These are phyloP conservation scores for Xylariaceae sp. DNA, from an alignment of 2,329 filamentous ascomycete genomes.

Conservation along the genomic window DNA sequence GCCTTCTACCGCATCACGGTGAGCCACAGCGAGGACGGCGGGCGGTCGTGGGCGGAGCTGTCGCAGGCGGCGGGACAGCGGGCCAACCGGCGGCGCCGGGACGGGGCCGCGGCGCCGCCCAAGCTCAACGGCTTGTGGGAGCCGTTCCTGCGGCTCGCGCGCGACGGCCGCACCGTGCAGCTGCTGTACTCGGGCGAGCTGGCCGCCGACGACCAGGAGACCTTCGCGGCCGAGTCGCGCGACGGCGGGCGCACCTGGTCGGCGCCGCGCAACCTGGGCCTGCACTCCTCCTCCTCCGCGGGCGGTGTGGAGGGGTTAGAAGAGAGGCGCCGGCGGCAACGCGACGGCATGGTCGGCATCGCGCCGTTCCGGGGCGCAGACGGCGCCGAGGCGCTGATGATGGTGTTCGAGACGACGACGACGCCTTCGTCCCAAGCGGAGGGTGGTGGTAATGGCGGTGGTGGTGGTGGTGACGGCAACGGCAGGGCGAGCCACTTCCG, in stretches of 20 bases:
- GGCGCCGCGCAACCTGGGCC: background rate
- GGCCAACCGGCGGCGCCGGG: too few species aligned
- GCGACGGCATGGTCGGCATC: constrained; percentile 1
- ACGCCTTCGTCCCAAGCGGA: too few species aligned
- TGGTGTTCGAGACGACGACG: constrained; percentile 1
- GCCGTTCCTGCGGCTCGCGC: constrained; percentile 33
- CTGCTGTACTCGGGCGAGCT: constrained; percentile 38
- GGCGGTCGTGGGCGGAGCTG: constrained; percentile 28
- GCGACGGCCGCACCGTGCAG: constrained; percentile 32
- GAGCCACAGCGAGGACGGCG: constrained; percentile 33
- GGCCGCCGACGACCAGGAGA: constrained; percentile 31
- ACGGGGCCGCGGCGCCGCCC: constrained; percentile 4
- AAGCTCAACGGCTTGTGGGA: constrained; percentile 35
- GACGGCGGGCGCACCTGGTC: constrained; percentile 29
- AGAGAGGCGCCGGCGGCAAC: too few species aligned
- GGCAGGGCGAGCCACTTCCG: constrained; percentile 1
- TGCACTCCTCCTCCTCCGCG: background rate
- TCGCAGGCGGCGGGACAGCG: constrained; percentile 21
- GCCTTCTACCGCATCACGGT: constrained; percentile 34
- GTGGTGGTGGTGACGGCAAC: too few species aligned
- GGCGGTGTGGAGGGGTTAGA: too few species aligned
- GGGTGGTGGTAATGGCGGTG: too few species aligned
- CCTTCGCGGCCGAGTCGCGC: constrained; percentile 29
- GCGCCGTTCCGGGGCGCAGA: background rate
- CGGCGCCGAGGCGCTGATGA: constrained; percentile 1